Base-by-base conservation (phyloP, 2,329 filamentous ascomycete species). In the Pochonia chlamydosporia region DNA sequence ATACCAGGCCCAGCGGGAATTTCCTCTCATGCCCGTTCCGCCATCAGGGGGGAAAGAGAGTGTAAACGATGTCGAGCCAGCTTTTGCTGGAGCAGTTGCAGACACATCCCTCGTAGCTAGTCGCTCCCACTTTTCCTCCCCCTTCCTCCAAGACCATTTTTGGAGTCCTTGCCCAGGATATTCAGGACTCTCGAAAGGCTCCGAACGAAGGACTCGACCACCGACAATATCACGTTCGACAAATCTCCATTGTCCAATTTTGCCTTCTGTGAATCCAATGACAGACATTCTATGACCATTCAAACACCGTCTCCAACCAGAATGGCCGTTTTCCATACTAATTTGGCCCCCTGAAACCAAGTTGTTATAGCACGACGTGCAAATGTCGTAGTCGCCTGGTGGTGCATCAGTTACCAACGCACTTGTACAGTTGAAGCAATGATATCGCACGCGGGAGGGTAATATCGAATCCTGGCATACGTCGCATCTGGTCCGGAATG, bases 331-430 rank as follows among this genome's bases (percentile, higher is more conserved):
- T 51, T 91, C 85, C 16, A 73, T 70, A 47, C 80, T 82, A 52
- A 96, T 83, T 40, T 80, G 81, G 8, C 79, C 76, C 0, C 76
- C 75, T 2, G 73, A 67, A 2, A 87, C 77, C 7, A 91, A 74
- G 40, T 76, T 78, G 43, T 76, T 69, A 64, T 96, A 96, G 71
- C 91, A 96, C 4, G 76, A 71, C 16, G 75, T 75, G 67, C 91
- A 96, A 41, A 96, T 79, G 56, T 96, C 89, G 63, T 93, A 95
- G 63, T 95, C 87, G n/a, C 90, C 90, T 0, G 68, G 66, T 21
- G 68, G 59, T 4, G 72, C 69, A 25, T 78, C 72, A 1, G 70
- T 57, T 3, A 74, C 63, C 3, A 72, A 67, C 6, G 57, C 59
- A 56, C 75, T 77, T 44, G 80, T 81, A 64, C 90, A 95, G 44